Evolutionary conservation across 768 basidiomycete genomes (phyloP), one percentile per base, ranked within the genome.

Genomic region (Tricholoma hemisulphureum): DNA sequence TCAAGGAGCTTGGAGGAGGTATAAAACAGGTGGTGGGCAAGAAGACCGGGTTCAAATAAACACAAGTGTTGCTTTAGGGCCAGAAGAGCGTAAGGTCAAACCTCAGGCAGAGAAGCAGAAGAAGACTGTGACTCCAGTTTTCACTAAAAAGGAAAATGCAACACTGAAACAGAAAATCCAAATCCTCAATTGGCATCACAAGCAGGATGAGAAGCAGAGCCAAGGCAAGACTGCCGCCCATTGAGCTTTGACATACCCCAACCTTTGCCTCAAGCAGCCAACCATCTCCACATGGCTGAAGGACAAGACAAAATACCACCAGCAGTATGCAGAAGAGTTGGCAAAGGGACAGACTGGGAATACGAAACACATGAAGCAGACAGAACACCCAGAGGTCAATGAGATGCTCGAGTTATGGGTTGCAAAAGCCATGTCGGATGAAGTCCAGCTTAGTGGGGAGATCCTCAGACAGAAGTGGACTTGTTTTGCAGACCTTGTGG

Each of bases 401-500:
- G 37, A 61, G 43, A 61, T 61, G 60, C 45, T 61, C 1, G 46
- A 61, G 46, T 21, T 61, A 1, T 61, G 60, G 60, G 28, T 61
- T 21, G 2, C 46, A 41, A 57, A 51, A 39, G 76, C 73, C 18
- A 70, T 72, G 69, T 45, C 43, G 1, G 68, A 74, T 56, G 55
- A 51, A 1, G 48, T 79, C 16, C 16, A 65, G 0, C 32, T 80
- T 18, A 78, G 63, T 46, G 71, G 74, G 1, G 70, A 70, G 18
- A 68, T 75, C 13, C 58, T 79, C 32, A 43, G 52, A 0, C 62
- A 71, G 32, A 77, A 78, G 57, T 76, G 72, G 69, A 64, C 11
- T 4, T 3, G 4, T 2, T 78, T 78, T 70, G 71, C 72, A 9
- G 66, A 75, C 9, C 55, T 69, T 26, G 63, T 29, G 29, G 63